A percentile compares a stretch with the other conserved stretches of the same genome.
These are phyloP conservation scores for Penicillium robsamsonii DNA, from an alignment of 495 filamentous ascomycete genomes.

Conservation along the genomic window DNA sequence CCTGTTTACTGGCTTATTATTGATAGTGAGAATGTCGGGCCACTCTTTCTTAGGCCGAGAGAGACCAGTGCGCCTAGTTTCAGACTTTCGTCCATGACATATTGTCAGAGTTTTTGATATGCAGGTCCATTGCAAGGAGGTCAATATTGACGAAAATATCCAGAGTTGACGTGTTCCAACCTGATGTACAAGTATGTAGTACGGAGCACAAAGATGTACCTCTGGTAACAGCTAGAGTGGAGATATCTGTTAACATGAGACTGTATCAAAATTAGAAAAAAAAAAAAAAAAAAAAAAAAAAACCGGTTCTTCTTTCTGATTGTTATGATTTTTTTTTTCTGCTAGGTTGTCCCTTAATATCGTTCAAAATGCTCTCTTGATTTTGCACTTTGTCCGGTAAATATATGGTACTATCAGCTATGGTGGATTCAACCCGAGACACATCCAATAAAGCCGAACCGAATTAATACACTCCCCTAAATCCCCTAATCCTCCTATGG, in stretches of 20 bases:
- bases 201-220: background rate
- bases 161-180: constrained; percentile 1
- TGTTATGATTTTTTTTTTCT: background rate
- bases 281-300: background rate
- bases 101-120: constrained; percentile 5
- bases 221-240: background rate
- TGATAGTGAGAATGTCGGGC: background rate
- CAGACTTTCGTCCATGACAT: background rate
- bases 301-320: background rate
- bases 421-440: constrained; percentile 11
- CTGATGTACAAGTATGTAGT: background rate
- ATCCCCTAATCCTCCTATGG: background rate
- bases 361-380: no score
- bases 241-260: constrained; percentile 1
- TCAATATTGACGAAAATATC: background rate
- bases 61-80: constrained; percentile 5
- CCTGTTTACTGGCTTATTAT: background rate
- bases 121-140: constrained; percentile 4
- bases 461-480: background rate
- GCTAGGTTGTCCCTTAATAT: no score
- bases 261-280: background rate
- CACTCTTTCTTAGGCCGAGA: constrained; percentile 4
- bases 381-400: no score
- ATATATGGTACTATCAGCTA: background rate
- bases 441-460: constrained; percentile 6